Base-by-base conservation (phyloP, 345 rosid species). In the Heritiera littoralis region DNA sequence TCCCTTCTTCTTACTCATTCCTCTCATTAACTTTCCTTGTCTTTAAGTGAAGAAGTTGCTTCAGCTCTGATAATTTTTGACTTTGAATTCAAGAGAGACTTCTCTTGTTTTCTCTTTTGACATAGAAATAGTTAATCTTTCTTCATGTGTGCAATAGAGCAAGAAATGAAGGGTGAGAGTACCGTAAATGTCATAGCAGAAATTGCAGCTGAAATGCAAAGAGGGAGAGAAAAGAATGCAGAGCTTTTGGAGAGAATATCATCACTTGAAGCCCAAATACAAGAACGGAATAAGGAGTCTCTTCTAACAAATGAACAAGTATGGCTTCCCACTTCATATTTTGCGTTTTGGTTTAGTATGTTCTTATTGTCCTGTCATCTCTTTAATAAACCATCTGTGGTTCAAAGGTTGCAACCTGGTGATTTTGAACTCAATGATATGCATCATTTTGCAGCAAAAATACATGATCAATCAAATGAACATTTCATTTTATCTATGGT, bases 201-300 rank as follows among this genome's bases (percentile, higher is more conserved):
- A 81, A 82, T 89, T 56, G 85, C 86, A 48, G 85, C 86, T 10
- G 89, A 89, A 80, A 81, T 89, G 54, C 81, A 82, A 59, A 81
- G 80, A 46, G 91, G 88, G 80, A 88, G 82, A 60, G 84, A 78
- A 54, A 89, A 82, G 78, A 89, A 89, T 81, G 85, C 86, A 3
- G 82, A 81, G 78, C 89, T 89, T 40, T 51, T 81, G 88, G 81
- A 88, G 84, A 88, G 87, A 79, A 86, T 89, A 84, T 85, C 88
- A 59, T 78, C 66, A 5, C 91, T 89, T 66, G 91, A 89, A 82
- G 86, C 91, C 64, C 87, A 81, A 66, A 78, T 84, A 63, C 86
- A 82, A 54, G 83, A 72, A 43, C 82, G 83, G 65, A 66, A 83
- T 38, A 81, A 80, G 75, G 75, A 81, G 6, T 49, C 83, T 68